Evolutionary conservation across 768 basidiomycete species (phyloP), one percentile per base, ranked within the genome.

Genomic region (Amanita pallidorosea): DNA sequence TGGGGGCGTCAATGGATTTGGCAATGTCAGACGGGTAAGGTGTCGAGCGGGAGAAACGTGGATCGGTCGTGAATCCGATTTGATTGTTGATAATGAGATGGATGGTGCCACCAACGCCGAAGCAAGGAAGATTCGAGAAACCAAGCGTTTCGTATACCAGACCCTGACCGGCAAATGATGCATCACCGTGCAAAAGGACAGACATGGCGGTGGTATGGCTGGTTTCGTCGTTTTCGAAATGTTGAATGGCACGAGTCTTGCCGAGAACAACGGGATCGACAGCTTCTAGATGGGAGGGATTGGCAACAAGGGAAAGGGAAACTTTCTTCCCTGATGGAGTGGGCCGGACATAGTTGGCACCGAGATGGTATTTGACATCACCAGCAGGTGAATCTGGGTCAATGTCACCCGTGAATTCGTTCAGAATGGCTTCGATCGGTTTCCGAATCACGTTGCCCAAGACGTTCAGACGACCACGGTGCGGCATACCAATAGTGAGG

Each of bases 101-200:
- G 58, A 99, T 91, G 44, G 96, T 98, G 51, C 96, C 96, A 52
- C 96, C 96, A 12, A 93, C 97, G 29, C 94, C 93, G 65, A 98
- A 99, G 69, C 79, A 84, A 20, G 92, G 92, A 42, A 99, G 78
- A 62, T 86, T 90, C 71, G 93, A 87, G 73, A 98, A 87, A 60
- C 96, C 96, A 88, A 96, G 96, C 23, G 95, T 97, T 74, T 99
- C 96, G 68, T 99, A 99, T 18, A 99, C 94, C 52, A 98, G 74
- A 67, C 96, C 96, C 63, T 99, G 96, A 20, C 94, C 96, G 47
- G 96, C 92, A 62, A 99, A 99, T 7, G 96, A 94, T 25, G 96
- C 95, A 61, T 99, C 96, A 62, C 96, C 96, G 65, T 99, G 96
- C 23, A 98, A 79, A 47, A 99, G 75, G 17, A 99, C 88, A 56